Conservation (phyloP, 2,329 filamentous ascomycete genomes). For the Ophiostoma tasmaniense region DNA sequence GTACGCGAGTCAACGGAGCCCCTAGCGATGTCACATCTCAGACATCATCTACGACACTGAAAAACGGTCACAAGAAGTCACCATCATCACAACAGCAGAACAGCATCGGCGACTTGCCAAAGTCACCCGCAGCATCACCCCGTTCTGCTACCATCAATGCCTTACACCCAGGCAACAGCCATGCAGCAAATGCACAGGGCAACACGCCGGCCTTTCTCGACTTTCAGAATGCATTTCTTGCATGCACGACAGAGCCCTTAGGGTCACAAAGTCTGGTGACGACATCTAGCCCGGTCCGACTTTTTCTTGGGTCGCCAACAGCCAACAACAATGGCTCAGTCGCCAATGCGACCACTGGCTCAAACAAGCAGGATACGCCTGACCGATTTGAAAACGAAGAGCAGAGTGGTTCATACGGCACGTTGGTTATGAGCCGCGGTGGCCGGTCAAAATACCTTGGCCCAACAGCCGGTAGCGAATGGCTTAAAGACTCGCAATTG, state of each 20-base stretch:
- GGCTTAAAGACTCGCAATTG: constrained; percentile 15
- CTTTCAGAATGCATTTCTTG: neutral
- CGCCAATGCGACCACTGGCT: neutral
- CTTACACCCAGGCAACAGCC: neutral
- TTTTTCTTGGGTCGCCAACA: neutral
- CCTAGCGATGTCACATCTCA: neutral
- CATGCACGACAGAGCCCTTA: neutral
- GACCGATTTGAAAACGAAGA: neutral
- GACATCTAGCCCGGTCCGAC: neutral
- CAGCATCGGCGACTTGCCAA: neutral
- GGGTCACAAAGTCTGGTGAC: neutral
- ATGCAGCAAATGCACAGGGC: neutral
- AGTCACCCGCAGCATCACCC: neutral
- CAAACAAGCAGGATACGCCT: neutral
- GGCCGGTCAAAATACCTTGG: constrained; percentile 13
- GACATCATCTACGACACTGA: neutral
- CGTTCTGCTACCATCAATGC: neutral
- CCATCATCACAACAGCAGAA: neutral
- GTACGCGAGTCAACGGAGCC: neutral
- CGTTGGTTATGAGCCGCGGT: constrained; percentile 12
- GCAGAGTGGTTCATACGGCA: constrained; percentile 12
- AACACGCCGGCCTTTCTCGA: neutral
- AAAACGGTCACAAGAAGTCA: neutral
- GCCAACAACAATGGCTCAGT: neutral
- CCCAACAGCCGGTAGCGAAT: constrained; percentile 14